A percentile compares a stretch with the other conserved stretches of the same genome.
Evolutionary conservation across 257 asterid species (phyloP).

Genomic region (Solanum stenotomum): DNA sequence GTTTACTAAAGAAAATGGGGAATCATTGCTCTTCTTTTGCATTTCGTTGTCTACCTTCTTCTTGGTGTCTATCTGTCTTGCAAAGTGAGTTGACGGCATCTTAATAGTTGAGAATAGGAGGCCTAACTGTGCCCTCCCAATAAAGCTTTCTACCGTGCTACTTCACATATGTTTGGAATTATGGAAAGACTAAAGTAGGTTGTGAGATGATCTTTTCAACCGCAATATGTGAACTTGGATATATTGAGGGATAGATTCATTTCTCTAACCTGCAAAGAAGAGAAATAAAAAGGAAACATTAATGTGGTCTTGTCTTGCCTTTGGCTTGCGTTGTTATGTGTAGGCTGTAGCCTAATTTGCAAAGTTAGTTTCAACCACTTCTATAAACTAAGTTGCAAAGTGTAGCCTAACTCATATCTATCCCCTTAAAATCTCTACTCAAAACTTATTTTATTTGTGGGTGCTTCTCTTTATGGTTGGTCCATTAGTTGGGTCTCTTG

Average conservation of each 20-base stretch:
- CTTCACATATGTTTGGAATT: background rate
- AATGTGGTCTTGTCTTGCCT: background rate
- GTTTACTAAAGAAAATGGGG: background rate
- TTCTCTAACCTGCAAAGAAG: background rate
- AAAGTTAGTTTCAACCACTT: no score
- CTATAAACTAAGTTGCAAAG: no score
- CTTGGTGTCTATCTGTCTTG: background rate
- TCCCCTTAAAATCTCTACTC: background rate
- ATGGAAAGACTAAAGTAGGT: background rate
- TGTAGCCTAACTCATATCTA: background rate
- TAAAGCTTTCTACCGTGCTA: background rate
- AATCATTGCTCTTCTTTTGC: background rate
- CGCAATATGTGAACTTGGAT: background rate
- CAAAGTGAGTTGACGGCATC: background rate
- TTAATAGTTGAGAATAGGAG: background rate
- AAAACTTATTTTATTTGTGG: background rate
- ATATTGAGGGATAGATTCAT: background rate
- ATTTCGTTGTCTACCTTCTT: background rate
- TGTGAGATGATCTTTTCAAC: background rate
- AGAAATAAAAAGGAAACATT: background rate
- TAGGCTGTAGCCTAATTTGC: background rate
- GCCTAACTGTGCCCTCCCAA: background rate
- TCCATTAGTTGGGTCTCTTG: background rate
- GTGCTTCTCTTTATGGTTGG: background rate
- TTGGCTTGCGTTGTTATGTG: background rate